phyloP scores from a whole-genome alignment of 2,329 filamentous ascomycete species.

The Penicillium sclerotiorum region DNA sequence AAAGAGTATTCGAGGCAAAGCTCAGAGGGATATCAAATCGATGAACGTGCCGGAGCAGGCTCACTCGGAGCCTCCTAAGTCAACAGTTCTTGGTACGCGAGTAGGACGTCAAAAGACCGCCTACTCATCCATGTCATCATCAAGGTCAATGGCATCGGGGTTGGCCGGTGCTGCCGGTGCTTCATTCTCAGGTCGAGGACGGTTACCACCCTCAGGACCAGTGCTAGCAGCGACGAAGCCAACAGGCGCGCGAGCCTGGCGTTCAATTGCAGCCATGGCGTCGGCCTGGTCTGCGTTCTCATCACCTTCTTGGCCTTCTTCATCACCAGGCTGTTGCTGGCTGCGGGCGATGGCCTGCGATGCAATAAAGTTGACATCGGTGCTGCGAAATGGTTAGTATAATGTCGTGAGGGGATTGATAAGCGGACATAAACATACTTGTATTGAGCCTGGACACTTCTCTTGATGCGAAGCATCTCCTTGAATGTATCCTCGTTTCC shows the following conservation, averaged over 20 bases:
- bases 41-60: neutral
- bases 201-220: constrained; percentile 66
- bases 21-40: neutral
- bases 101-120: neutral
- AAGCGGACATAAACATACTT: constrained; percentile 60
- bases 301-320: constrained; percentile 36
- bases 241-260: constrained; percentile 81
- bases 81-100: neutral
- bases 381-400: constrained; percentile 55
- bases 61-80: neutral
- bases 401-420: neutral
- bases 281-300: constrained; percentile 61
- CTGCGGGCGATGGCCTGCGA: constrained; percentile 87
- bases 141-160: constrained; percentile 84
- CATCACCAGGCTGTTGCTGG: constrained; percentile 57
- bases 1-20: constrained; percentile 3
- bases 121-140: constrained; percentile 56
- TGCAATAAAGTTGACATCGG: constrained; percentile 97
- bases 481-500: constrained; percentile 99
- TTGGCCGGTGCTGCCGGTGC: constrained; percentile 60
- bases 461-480: constrained; percentile 97
- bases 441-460: constrained; percentile 95
- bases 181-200: constrained; percentile 39
- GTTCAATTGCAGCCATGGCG: constrained; percentile 86
- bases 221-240: constrained; percentile 90